Base-by-base conservation (phyloP, 805 yeast genomes). In the Maudiozyma bulderi region DNA sequence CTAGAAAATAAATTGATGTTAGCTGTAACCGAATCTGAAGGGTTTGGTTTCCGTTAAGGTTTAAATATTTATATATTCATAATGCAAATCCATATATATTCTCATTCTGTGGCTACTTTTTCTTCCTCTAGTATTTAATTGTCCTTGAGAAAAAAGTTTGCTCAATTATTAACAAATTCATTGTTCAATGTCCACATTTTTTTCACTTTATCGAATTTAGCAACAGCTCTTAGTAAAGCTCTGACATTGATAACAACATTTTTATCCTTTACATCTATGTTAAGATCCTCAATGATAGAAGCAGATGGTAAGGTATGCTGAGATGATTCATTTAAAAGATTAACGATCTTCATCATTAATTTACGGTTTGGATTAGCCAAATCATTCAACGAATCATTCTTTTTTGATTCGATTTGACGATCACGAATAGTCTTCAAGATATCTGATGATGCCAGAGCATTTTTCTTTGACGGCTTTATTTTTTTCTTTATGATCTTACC, bases 11-110 rank as follows among this genome's bases (percentile, higher is more conserved):
- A 86, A 64, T 64, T 91, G 50, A 61, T 69, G n/a, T 60, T 73
- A 54, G 96, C 97, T 0, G 75, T 91, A 15, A 68, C 74, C 43
- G 95, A 84, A 61, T 81, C 89, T 52, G 84, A 86, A 52, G 98
- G 96, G 1, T 93, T 91, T 71, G 96, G 93, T 0, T 72, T 86
- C 28, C 47, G 49, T 6, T 42, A 14, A 42, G 8, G 8, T 9
- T 11, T 13, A 30, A 42, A 31, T 14, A 30, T 11, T 8, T 31
- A 42, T 31, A 42, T 31, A n/a, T 6, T 26, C 13, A 35, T 35
- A n/a, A 9, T 7, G 14, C 7, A 15, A 15, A 35, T 35, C 11
- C 5, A 26, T 20, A 15, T 38, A 38, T 38, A 10, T 31, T 8
- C 6, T 6, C 8, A 6, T 15, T 9, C 14, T 11, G 5, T 43